A percentile compares a stretch with the other conserved stretches of the same genome.
These are phyloP conservation scores for Ogataea populi-albae DNA, from an alignment of 805 yeast species.

Conservation along the genomic window DNA sequence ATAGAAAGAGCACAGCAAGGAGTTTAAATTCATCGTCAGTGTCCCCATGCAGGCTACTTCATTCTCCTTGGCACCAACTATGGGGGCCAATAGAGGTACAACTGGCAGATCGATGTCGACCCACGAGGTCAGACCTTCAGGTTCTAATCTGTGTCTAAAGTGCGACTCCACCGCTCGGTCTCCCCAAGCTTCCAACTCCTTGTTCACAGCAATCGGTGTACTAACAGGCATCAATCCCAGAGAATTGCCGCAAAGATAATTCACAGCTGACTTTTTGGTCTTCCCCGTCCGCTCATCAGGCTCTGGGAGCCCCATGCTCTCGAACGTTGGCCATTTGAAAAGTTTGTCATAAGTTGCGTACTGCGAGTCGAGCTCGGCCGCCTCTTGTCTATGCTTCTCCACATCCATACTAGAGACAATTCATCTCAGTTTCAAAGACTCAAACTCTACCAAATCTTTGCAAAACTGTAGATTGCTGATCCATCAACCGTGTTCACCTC, in stretches of 20 bases:
- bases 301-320: slow-evolving; percentile 50
- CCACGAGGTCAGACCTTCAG: slow-evolving; percentile 62
- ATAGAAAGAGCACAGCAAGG: slow-evolving; percentile 71
- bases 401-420: too few species aligned
- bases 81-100: slow-evolving; percentile 60
- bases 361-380: slow-evolving; percentile 37
- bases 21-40: slow-evolving; percentile 76
- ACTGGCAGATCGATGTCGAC: slow-evolving; percentile 80
- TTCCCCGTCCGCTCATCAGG: slow-evolving; percentile 7
- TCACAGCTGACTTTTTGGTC: slow-evolving; percentile 28
- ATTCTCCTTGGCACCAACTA: slow-evolving; percentile 71
- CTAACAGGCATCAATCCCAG: slow-evolving; percentile 81
- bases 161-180: slow-evolving; percentile 82
- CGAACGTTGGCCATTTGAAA: slow-evolving; percentile 67
- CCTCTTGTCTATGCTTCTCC: too few species aligned
- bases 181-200: slow-evolving; percentile 82
- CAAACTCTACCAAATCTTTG: too few species aligned
- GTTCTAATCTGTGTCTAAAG: slow-evolving; percentile 58
- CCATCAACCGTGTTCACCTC: too few species aligned
- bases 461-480: too few species aligned
- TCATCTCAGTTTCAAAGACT: too few species aligned
- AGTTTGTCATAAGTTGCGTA: slow-evolving; percentile 40
- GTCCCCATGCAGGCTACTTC: slow-evolving; percentile 91
- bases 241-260: slow-evolving; percentile 90
- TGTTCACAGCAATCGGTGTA: slow-evolving; percentile 53